Conservation (phyloP, 2,329 filamentous ascomycete species). For the Diplodia corticola region DNA sequence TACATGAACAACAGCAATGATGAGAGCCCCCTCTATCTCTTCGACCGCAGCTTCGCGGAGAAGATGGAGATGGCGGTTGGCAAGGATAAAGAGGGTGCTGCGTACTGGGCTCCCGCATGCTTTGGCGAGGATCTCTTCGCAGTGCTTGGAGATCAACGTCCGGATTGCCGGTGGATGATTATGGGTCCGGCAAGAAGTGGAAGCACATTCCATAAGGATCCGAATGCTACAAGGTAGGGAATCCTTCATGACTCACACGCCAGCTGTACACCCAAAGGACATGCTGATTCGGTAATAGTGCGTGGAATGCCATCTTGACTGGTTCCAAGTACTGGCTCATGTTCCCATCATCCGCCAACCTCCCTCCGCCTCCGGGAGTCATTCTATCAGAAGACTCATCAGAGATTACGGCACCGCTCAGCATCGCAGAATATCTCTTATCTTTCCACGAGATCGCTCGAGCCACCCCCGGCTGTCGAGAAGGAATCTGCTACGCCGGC, state of each 20-base stretch:
- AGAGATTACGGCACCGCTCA: slow-evolving; percentile 90
- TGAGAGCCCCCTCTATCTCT: slow-evolving; percentile 89
- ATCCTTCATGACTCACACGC: background rate
- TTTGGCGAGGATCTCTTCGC: slow-evolving; percentile 87
- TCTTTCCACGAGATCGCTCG: slow-evolving; percentile 85
- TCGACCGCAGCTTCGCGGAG: slow-evolving; percentile 81
- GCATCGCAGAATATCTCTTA: slow-evolving; percentile 95
- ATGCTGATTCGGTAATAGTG: slow-evolving; percentile 59
- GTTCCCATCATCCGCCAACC: slow-evolving; percentile 71
- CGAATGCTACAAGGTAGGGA: slow-evolving; percentile 55
- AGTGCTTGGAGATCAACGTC: slow-evolving; percentile 73
- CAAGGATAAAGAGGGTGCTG: slow-evolving; percentile 48
- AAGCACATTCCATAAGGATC: slow-evolving; percentile 90
- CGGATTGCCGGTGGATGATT: slow-evolving; percentile 90
- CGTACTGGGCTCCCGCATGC: slow-evolving; percentile 77
- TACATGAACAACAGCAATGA: slow-evolving; percentile 82
- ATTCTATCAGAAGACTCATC: slow-evolving; percentile 86
- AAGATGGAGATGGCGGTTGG: slow-evolving; percentile 77
- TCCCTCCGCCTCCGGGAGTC: slow-evolving; percentile 77
- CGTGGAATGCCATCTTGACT: slow-evolving; percentile 91
- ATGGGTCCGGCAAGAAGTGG: slow-evolving; percentile 84
- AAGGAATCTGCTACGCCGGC: slow-evolving; percentile 80
- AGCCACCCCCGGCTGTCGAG: slow-evolving; percentile 71
- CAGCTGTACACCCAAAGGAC: background rate
- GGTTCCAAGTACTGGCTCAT: slow-evolving; percentile 98